A percentile compares a stretch with the other conserved stretches of the same genome.
Conservation (phyloP, 2,329 filamentous ascomycete species). For the Pseudocercospora macadamiae region DNA sequence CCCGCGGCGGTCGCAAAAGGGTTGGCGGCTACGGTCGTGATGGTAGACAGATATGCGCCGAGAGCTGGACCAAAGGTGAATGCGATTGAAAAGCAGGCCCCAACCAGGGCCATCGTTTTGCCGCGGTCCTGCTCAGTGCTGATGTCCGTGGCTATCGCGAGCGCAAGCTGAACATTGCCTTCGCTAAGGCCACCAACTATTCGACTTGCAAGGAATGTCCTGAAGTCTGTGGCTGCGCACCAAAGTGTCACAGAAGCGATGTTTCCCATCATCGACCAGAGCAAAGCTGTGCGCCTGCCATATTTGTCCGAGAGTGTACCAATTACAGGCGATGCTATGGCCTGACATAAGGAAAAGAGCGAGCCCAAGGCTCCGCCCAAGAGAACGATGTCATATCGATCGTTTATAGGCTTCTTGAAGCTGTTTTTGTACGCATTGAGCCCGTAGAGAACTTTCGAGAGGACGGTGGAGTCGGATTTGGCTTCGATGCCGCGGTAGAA, state of each 20-base stretch:
- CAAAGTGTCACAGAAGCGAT: constrained; percentile 91
- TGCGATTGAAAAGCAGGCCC: constrained; percentile 93
- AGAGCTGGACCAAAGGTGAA: constrained; percentile 96
- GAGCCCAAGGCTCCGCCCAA: constrained; percentile 92
- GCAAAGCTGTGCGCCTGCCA: constrained; percentile 81
- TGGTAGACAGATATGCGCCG: constrained; percentile 79
- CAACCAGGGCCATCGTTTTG: constrained; percentile 93
- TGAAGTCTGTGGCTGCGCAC: constrained; percentile 91
- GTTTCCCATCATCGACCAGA: constrained; percentile 92
- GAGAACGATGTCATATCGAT: constrained; percentile 94
- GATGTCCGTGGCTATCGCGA: constrained; percentile 94
- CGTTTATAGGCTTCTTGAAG: constrained; percentile 90
- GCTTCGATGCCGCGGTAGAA: constrained; percentile 91
- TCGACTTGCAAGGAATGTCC: constrained; percentile 91
- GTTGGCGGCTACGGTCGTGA: constrained; percentile 79
- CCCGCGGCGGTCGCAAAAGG: constrained; percentile 92
- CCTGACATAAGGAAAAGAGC: constrained; percentile 90
- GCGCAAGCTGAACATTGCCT: constrained; percentile 94
- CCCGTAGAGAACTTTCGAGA: constrained; percentile 77
- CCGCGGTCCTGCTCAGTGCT: constrained; percentile 83
- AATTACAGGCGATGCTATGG: constrained; percentile 88
- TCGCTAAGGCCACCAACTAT: constrained; percentile 92
- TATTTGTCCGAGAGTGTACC: constrained; percentile 84
- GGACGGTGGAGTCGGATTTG: constrained; percentile 61
- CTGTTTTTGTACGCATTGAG: constrained; percentile 94